phyloP scores from a whole-genome alignment of 352 stramenopile genomes.

The Globisporangium orthogonon region DNA sequence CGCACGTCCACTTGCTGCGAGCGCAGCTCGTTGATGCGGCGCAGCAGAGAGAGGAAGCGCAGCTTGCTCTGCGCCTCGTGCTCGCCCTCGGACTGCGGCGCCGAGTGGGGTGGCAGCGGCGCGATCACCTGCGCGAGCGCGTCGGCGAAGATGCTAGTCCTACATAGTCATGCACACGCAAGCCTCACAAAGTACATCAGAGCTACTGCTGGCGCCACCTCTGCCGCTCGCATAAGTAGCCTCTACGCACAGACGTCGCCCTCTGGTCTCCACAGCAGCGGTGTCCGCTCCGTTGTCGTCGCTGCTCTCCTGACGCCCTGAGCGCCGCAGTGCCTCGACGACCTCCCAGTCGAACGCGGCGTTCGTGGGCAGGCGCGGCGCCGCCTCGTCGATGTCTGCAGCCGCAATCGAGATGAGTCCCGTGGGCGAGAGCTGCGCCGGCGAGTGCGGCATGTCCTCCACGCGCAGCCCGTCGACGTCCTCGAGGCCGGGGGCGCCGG shows the following conservation, averaged over 20 bases:
- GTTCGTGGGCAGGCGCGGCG: constrained; percentile 18
- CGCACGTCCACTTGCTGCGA: constrained; percentile 69
- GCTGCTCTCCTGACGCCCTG: not conserved
- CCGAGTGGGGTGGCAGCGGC: constrained; percentile 20
- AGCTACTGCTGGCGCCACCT: too few relatives aligned
- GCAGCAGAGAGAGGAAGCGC: constrained; percentile 68
- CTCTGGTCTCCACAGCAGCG: constrained; percentile 1
- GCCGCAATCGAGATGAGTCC: constrained; percentile 81
- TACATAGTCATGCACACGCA: not conserved
- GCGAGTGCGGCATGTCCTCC: constrained; percentile 38
- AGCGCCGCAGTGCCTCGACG: constrained; percentile 45
- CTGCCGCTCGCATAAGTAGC: too few relatives aligned
- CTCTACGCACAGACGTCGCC: constrained; percentile 3
- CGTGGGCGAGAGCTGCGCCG: constrained; percentile 58
- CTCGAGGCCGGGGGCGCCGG: constrained; percentile 37
- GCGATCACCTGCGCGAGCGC: constrained; percentile 15
- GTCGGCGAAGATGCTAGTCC: constrained; percentile 13
- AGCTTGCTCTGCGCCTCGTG: constrained; percentile 46
- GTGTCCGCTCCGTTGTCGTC: not conserved
- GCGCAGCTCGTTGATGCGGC: constrained; percentile 79
- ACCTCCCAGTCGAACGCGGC: constrained; percentile 59
- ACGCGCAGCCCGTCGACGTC: constrained; percentile 36
- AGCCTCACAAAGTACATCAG: too few relatives aligned
- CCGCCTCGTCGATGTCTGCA: constrained; percentile 73
- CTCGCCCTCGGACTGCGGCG: constrained; percentile 12